These are phyloP conservation scores for Aspergillus sp. DNA, from an alignment of 2,329 filamentous ascomycete species.

Conservation along the genomic window DNA sequence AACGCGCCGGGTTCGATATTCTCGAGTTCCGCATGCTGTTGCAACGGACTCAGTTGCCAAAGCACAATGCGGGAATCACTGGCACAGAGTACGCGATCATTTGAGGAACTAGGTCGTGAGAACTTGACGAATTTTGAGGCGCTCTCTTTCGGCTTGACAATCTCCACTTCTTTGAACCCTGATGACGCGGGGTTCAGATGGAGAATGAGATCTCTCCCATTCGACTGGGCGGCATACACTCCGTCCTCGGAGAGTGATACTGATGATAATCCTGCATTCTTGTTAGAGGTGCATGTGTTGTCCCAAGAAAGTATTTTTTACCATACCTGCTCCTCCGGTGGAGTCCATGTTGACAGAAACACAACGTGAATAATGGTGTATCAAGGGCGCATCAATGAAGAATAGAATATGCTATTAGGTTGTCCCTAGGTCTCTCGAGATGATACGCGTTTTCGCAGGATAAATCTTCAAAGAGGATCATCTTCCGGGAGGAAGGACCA, in stretches of 20 bases:
- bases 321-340: constrained; percentile 12
- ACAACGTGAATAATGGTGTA: background rate
- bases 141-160: constrained; percentile 27
- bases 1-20: constrained; percentile 30
- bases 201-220: constrained; percentile 27
- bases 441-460: background rate
- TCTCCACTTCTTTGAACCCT: constrained; percentile 25
- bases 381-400: background rate
- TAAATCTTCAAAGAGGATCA: background rate
- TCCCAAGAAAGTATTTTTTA: background rate
- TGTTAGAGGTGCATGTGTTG: background rate
- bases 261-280: constrained; percentile 4
- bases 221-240: constrained; percentile 21
- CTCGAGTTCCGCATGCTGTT: constrained; percentile 35
- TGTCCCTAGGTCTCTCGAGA: no score
- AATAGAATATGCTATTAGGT: background rate
- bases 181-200: constrained; percentile 23
- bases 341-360: background rate
- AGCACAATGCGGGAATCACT: constrained; percentile 29
- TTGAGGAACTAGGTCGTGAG: constrained; percentile 15
- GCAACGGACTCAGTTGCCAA: constrained; percentile 31
- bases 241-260: constrained; percentile 26
- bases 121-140: constrained; percentile 26
- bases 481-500: background rate
- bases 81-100: constrained; percentile 27